Evolutionary conservation across 371 early-diverging fungal genomes (phyloP), one percentile per base, ranked within the genome.

Genomic region (Mycotypha africana): DNA sequence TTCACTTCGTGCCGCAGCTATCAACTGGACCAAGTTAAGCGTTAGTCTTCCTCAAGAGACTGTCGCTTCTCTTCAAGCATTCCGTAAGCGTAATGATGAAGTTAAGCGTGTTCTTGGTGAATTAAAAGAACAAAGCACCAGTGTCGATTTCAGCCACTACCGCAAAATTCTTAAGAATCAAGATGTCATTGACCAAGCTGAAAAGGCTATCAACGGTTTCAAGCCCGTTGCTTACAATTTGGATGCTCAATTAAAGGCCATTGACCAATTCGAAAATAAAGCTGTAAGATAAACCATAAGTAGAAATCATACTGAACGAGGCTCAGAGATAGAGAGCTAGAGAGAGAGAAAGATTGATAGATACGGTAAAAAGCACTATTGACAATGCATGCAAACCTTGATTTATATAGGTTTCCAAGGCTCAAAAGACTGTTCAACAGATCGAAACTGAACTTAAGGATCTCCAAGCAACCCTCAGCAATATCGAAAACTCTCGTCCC

Each of bases 11-110:
- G 66, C 82, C 45, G 83, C 85, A 53, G 81, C 76, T 40, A 79
- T 97, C 63, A 91, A 95, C 85, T 95, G 93, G 92, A 65, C 85
- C 59, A 85, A 86, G 60, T 74, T 97, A 63, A 76, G 82, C 65
- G 76, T 80, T 44, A 87, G 85, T 57, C 81, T 97, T 44, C 81
- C 86, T 63, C 84, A 90, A 51, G 95, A 97, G 61, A 95, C 95
- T 38, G 82, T 85, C 48, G 89, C 84, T 42, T 69, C 92, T 24
- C 74, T 97, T 48, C 73, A 73, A 55, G 85, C 89, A 35, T 95
- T 97, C 89, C 94, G 95, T 62, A 91, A 95, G 70, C 88, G 95
- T 58, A 92, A 93, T 67, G 95, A 93, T 31, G 92, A 95, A 65
- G 79, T 84, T 41, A 89, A 89, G 74, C 83, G 89, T 59, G 66